Evolutionary conservation across 2,329 filamentous ascomycete species (phyloP), one percentile per base, ranked within the genome.

Genomic region (Beauveria australis): DNA sequence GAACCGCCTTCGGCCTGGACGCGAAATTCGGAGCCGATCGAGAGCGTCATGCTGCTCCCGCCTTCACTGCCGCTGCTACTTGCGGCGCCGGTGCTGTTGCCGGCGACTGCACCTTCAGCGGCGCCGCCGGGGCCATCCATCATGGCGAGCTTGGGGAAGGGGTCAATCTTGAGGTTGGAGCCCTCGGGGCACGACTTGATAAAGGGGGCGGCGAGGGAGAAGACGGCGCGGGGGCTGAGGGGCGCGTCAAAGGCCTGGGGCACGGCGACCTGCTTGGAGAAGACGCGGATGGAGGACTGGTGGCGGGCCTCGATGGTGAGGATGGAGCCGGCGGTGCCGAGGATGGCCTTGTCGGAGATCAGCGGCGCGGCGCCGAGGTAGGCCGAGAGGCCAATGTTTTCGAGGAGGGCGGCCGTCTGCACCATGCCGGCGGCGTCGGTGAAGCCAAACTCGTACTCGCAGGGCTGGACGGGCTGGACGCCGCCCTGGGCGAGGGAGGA

Each of bases 301-400:
- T 89, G 87, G 2, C 86, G 80, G 6, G 85, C 78, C 73, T 89
- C 87, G 41, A 87, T 79, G 24, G 72, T 73, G 33, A 89, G 74
- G 69, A 89, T 89, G 59, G 82, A 83, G 18, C 80, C 86, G 2
- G 87, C 87, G 1, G 81, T 81, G 0, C 70, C 69, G 60, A 89
- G 76, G 70, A 86, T 86, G 2, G 75, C 72, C 68, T 84, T 84
- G 71, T 78, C 78, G 66, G 78, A 75, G 68, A 89, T 86, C 59
- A 76, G 75, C 26, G 79, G 79, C 6, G 85, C 85, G 19, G 84
- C 85, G 46, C 86, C 85, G 64, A 88, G 75, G 74, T 85, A 87
- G 4, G 86, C 75, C 1, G 80, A 81, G 74, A 89, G 86, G 10
- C 86, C 80, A 37, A 86, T 79, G 67, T 89, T 86, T 60, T 87